Conservation (phyloP, 1,284 basidiomycete genomes). For the Pyrrhoderma noxium region DNA sequence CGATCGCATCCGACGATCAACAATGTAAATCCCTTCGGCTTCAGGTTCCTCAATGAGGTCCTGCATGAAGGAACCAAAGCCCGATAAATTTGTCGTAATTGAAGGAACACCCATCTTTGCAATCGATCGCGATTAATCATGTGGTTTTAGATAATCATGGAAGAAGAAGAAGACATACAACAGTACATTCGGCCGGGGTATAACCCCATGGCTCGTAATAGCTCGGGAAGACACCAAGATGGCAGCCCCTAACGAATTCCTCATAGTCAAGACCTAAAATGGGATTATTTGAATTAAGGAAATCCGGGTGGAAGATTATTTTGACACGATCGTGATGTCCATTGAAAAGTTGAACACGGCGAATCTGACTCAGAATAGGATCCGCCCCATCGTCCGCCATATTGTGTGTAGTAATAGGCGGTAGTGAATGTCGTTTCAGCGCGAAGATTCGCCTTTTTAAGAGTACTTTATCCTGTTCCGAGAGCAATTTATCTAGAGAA, state of each 20-base stretch:
- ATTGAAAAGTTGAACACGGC: conserved; percentile 92
- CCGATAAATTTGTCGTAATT: conserved; percentile 95
- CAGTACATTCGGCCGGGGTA: conserved; percentile 80
- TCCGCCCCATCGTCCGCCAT: conserved; percentile 92
- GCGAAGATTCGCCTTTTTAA: conserved; percentile 96
- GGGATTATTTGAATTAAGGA: conserved; percentile 96
- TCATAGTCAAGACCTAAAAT: conserved; percentile 97
- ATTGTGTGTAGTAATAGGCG: conserved; percentile 95
- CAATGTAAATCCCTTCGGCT: conserved; percentile 90
- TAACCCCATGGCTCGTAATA: conserved; percentile 96
- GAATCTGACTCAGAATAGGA: conserved; percentile 92
- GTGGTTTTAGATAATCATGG: not conserved
- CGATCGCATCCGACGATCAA: conserved; percentile 85
- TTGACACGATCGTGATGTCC: conserved; percentile 79
- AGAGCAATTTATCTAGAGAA: conserved; percentile 71
- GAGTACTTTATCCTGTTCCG: conserved; percentile 89
- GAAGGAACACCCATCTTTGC: conserved; percentile 91
- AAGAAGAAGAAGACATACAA: conserved; percentile 29
- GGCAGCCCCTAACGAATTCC: conserved; percentile 97
- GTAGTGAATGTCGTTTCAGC: conserved; percentile 87
- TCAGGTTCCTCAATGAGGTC: conserved; percentile 91
- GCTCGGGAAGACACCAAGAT: conserved; percentile 95
- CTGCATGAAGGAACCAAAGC: conserved; percentile 98
- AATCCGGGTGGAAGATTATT: conserved; percentile 98
- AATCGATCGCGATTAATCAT: not conserved